phyloP scores from a whole-genome alignment of 2,329 filamentous ascomycete genomes.

The Aspergillus sp. region DNA sequence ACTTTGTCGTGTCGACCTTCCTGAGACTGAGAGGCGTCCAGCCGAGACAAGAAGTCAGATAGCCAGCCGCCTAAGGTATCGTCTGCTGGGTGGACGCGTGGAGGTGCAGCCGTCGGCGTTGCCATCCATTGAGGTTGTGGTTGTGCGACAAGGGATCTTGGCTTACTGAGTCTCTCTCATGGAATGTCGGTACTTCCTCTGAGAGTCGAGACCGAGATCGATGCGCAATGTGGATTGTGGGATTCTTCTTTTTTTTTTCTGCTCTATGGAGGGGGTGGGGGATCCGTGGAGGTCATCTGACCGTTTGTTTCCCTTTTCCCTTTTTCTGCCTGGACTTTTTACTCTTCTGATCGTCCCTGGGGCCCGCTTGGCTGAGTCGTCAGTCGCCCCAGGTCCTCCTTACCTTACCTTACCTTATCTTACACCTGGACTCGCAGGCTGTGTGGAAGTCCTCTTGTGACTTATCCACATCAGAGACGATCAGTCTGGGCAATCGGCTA shows the following conservation, averaged over 20 bases:
- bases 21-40: background rate
- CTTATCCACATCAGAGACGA: background rate
- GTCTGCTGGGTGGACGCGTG: background rate
- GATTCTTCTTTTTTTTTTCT: background rate
- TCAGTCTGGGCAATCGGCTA: background rate
- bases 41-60: background rate
- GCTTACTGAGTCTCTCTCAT: background rate
- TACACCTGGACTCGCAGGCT: background rate
- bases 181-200: too few relatives aligned
- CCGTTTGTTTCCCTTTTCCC: background rate
- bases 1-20: background rate
- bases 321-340: background rate
- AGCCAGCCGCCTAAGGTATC: too few relatives aligned
- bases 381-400: background rate
- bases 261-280: background rate
- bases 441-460: too few relatives aligned
- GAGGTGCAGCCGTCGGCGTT: background rate
- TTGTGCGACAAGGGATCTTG: background rate
- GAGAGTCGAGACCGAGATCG: too few relatives aligned
- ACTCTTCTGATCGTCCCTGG: background rate
- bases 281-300: background rate
- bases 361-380: background rate
- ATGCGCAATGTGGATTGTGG: too few relatives aligned
- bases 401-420: background rate
- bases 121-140: background rate